Evolutionary conservation across 805 yeast genomes (phyloP), one percentile per base, ranked within the genome.

Genomic region (Babjeviella inositovora): DNA sequence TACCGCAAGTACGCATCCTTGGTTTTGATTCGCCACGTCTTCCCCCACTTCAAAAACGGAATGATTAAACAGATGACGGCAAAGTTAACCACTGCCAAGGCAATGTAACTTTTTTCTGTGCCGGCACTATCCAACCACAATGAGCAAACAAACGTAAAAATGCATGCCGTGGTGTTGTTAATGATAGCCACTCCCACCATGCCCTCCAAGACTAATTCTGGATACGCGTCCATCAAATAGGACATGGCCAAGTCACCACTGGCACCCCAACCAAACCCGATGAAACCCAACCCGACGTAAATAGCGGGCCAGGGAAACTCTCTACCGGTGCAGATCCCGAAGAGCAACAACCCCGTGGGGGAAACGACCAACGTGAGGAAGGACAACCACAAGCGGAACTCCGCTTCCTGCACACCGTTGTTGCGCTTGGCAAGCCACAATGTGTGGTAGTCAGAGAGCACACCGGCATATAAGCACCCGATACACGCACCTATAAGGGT

Each of bases 231-330:
- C 76, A 71, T 70, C 30, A 69, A 48, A 28, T 71, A 71, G 1
- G 70, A 57, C 68, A 72, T 62, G 17, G 76, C 71, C 24, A 70
- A 64, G 39, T 74, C 82, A 38, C 80, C 80, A 8, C 74, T 62
- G 24, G 74, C 63, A 37, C 79, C 80, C 50, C 70, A 71, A 1
- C 77, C 72, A 29, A 70, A 66, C 1, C 80, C 80, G 29, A 71
- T 59, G 33, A 71, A 61, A 1, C 70, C 80, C 18, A 72, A 45
- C 1, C 76, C 77, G 14, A 66, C 55, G 35, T 70, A 71, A 16
- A 65, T 60, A 12, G 60, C 54, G 23, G 53, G 57, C 67, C 71
- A 64, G 20, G 54, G 44, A 53, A 69, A 54, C n/a, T 39, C 39
- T 22, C 57, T 53, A 21, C 59, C 73, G 7, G 80, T 63, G 17